Base-by-base conservation (phyloP, 2,329 filamentous ascomycete genomes). In the Aurifilum marmelostoma region DNA sequence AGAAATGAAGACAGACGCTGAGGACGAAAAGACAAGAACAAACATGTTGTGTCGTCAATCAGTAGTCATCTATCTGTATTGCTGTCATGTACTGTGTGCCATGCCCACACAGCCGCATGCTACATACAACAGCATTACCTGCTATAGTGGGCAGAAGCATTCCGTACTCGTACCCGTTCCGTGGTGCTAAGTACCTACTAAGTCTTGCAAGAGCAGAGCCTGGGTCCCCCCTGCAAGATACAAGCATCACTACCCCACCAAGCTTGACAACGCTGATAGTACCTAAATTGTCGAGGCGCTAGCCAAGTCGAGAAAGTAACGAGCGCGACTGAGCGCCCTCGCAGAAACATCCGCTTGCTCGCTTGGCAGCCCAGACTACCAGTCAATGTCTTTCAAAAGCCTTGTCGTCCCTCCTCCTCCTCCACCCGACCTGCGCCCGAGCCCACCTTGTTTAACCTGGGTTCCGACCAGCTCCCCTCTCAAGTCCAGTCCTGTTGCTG, bases 401-500 rank as follows among this genome's bases (percentile, higher is more conserved):
- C 61, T 50, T 50, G 61, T 56, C 37, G 63, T 68, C 34, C 63
- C 56, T 54, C 61, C 56, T 54, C 61, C 63, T 62, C 54, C 52
- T 50, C 61, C 61, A 63, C 61, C 41, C 61, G 27, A n/a, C 39
- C 24, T 21, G 39, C 61, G 61, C 61, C 61, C 39, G 27, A 47
- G n/a, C 61, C 39, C 61, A 32, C 61, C 61, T 63, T 63, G 61
- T 18, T n/a, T 21, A 47, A 50, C 43, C 63, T 54, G 56, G 56
- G 37, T 39, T 24, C 43, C 62, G 52, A 68, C 58, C 61, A 47
- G 61, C 61, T 63, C 43, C 43, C 43, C 43, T 61, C 32, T 50
- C 65, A 52, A 66, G 21, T 47, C 37, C 37, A 67, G 63, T 43
- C 60, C 68, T 59, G 52, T 67, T 69, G 18, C 65, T 50, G 7